A percentile compares a stretch with the other conserved stretches of the same genome.
phyloP scores from a whole-genome alignment of 2,329 filamentous ascomycete species.

The Saccharata proteae region DNA sequence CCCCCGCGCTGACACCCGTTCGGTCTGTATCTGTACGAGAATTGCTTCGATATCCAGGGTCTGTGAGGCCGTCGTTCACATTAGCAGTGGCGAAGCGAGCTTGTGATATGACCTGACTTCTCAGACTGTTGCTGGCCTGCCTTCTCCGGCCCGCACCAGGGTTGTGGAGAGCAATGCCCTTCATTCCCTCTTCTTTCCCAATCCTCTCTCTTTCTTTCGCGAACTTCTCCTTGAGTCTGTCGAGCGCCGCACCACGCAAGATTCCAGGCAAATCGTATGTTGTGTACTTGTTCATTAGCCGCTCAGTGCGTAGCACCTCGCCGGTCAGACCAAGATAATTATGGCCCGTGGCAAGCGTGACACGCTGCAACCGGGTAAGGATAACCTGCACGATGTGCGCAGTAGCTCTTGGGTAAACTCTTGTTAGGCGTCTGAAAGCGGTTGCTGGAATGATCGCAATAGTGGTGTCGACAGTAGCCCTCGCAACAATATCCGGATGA shows the following conservation, averaged over 20 bases:
- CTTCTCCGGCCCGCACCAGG: conserved; percentile 52
- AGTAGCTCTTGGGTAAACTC: conserved; percentile 90
- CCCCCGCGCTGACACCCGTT: conserved; percentile 36
- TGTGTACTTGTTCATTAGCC: conserved; percentile 86
- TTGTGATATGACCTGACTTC: conserved; percentile 69
- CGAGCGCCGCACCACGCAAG: conserved; percentile 68
- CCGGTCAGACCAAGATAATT: conserved; percentile 85
- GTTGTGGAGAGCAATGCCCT: conserved; percentile 94
- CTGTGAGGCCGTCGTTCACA: conserved; percentile 12
- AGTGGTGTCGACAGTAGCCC: conserved; percentile 90
- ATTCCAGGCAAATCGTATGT: conserved; percentile 85
- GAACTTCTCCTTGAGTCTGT: conserved; percentile 88
- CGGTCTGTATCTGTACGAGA: conserved; percentile 18
- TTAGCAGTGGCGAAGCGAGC: conserved; percentile 42
- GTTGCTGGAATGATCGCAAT: conserved; percentile 97
- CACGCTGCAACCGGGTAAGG: conserved; percentile 81
- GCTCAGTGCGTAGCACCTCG: conserved; percentile 86
- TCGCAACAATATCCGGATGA: conserved; percentile 93
- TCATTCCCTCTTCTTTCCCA: conserved; percentile 67
- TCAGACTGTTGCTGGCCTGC: conserved; percentile 59
- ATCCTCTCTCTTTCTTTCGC: conserved; percentile 70
- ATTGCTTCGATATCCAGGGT: conserved; percentile 9
- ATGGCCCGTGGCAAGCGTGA: conserved; percentile 89
- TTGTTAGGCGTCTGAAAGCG: conserved; percentile 82
- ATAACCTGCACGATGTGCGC: conserved; percentile 98